These are phyloP conservation scores for Carpinus viminea DNA, from an alignment of 306 rosid species.

Conservation along the genomic window DNA sequence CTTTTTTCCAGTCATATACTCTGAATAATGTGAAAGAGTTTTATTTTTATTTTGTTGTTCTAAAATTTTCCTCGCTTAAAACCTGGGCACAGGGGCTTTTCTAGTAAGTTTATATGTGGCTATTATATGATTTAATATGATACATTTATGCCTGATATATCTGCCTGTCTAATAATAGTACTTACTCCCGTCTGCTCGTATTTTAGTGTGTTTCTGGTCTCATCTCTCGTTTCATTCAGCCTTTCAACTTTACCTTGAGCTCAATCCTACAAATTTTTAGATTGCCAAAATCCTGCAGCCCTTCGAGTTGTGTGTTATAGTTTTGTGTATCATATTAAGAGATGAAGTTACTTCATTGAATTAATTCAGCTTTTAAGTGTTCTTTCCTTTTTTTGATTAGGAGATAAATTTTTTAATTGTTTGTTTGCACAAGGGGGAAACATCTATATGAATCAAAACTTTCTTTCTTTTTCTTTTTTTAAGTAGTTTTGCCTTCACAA, in stretches of 20 bases:
- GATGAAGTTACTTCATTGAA: background rate
- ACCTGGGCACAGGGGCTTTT: constrained; percentile 13
- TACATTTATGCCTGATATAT: constrained; percentile 1
- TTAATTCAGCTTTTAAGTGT: background rate
- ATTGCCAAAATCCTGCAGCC: background rate
- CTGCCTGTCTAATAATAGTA: background rate
- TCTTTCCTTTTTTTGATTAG: background rate
- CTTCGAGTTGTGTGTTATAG: background rate
- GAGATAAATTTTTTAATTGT: background rate
- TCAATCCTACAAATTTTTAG: background rate
- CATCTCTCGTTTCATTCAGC: background rate
- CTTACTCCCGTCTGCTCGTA: background rate
- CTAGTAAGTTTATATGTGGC: background rate
- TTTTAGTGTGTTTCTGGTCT: background rate
- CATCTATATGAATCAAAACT: background rate
- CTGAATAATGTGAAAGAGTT: constrained; percentile 9
- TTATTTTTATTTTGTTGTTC: constrained; percentile 5
- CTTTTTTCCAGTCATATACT: constrained; percentile 3
- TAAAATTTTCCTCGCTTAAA: constrained; percentile 12
- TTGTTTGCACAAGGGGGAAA: background rate
- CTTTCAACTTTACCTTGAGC: background rate
- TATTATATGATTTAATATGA: constrained; percentile 4
- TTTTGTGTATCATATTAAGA: background rate
- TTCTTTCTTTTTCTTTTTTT: background rate
- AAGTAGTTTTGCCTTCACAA: background rate